Percentiles rank a stretch among this genome's conserved stretches.
phyloP scores from a whole-genome alignment of 1,284 basidiomycete species.

The Tylopilus sp. region DNA sequence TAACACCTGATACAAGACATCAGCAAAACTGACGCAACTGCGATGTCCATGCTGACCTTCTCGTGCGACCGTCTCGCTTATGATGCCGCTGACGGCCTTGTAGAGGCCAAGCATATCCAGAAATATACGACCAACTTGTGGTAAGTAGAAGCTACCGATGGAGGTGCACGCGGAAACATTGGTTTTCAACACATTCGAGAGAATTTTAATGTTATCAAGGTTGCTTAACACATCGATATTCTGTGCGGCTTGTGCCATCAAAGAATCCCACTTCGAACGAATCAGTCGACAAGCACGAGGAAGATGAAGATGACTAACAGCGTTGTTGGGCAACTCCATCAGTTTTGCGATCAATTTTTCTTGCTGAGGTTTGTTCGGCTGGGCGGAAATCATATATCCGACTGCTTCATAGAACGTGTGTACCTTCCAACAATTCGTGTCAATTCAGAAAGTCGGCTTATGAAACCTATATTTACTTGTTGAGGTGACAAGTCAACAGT shows the following conservation, averaged over 20 bases:
- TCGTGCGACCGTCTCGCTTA: conserved; percentile 87
- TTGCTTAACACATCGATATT: conserved; percentile 92
- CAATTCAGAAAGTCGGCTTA: not conserved
- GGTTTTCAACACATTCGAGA: conserved; percentile 97
- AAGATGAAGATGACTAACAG: conserved; percentile 51
- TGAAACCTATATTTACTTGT: conserved; percentile 54
- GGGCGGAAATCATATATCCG: conserved; percentile 99
- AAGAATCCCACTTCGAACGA: conserved; percentile 80
- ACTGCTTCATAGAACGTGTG: conserved; percentile 98
- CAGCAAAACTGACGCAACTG: conserved; percentile 1
- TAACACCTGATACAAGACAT: conserved; percentile 52
- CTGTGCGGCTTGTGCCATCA: conserved; percentile 95
- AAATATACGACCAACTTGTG: conserved; percentile 95
- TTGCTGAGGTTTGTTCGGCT: conserved; percentile 96
- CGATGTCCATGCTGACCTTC: conserved; percentile 56
- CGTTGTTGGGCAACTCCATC: conserved; percentile 97
- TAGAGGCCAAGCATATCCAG: conserved; percentile 98
- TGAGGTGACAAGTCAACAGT: conserved; percentile 94
- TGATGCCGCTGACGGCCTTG: conserved; percentile 97
- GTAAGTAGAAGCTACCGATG: conserved; percentile 95
- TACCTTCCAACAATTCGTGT: conserved; percentile 48
- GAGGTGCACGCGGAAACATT: conserved; percentile 98
- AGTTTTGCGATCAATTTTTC: conserved; percentile 93
- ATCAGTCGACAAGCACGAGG: conserved; percentile 7
- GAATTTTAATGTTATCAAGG: conserved; percentile 94